Evolutionary conservation across 805 yeast species (phyloP), one percentile per base, ranked within the genome.

Genomic region (Ogataea corticis): DNA sequence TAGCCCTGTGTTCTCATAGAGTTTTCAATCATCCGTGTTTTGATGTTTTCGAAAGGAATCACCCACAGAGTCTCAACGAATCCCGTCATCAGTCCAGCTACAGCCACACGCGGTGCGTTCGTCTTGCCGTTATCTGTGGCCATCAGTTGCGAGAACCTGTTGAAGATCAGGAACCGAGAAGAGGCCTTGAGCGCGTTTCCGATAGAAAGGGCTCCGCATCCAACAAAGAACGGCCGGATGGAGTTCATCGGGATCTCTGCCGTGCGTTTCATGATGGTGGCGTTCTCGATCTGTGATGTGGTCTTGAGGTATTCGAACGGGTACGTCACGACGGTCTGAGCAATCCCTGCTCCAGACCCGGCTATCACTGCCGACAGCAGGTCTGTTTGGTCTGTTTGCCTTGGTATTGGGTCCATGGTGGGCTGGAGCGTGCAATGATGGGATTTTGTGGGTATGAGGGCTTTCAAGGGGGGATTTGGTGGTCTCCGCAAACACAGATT

Each of bases 11-110:
- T 11, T 18, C 65, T 58, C 60, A 75, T 55, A 39, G 82, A 72
- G 59, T 85, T 82, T 57, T 88, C 95, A 49, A 89, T 83, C 87
- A 87, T 79, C 7, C 85, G 75, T 2, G 86, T 83, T 60, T 89
- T 89, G 53, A 89, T 73, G 58, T 84, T 87, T 59, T 92, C 99
- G 62, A 92, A 91, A 0, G 98, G 99, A 15, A 94, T 86, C 17
- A 92, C 80, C 75, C 86, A 78, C 28, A 90, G 51, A 2, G 95
- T 82, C 63, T 94, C 98, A 35, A 83, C 68, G 46, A 85, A 73
- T 2, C 96, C 98, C 4, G 96, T 86, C 70, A 88, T 77, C 51
- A 78, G 55, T 9, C 96, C 96, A 3, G 97, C 96, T 47, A 86
- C 81, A 7, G 88, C 86, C 33, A 88, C 76, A 56, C 89, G 74